These are phyloP conservation scores for Leptoxyphium fumago DNA, from an alignment of 2,329 filamentous ascomycete species.

Conservation along the genomic window DNA sequence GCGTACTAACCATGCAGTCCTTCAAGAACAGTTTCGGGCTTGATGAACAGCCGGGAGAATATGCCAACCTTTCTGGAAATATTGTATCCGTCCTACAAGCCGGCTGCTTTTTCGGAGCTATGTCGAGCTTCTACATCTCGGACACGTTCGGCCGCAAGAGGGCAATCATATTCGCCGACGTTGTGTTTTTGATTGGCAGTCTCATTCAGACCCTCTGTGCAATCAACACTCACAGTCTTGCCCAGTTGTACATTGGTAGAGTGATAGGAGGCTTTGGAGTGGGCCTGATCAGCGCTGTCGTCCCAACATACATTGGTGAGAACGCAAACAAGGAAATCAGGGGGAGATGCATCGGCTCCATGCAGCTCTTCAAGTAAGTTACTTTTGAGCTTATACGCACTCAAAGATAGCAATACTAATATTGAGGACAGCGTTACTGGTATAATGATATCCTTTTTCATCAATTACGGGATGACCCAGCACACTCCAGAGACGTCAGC, in stretches of 20 bases:
- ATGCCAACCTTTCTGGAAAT: conserved; percentile 27
- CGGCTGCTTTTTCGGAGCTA: conserved; percentile 31
- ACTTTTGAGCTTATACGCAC: neutral
- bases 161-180: conserved; percentile 27
- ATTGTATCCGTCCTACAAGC: conserved; percentile 31
- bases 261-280: conserved; percentile 31
- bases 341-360: conserved; percentile 16
- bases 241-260: conserved; percentile 28
- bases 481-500: conserved; percentile 28
- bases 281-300: conserved; percentile 27
- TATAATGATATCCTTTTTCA: conserved; percentile 37
- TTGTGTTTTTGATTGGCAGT: conserved; percentile 28
- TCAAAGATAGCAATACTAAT: neutral
- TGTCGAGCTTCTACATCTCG: conserved; percentile 27
- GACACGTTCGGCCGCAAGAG: conserved; percentile 27
- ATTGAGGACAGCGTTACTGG: conserved; percentile 24
- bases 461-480: conserved; percentile 36
- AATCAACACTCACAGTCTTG: conserved; percentile 18
- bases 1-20: conserved; percentile 28
- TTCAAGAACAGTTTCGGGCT: conserved; percentile 29
- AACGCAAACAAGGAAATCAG: conserved; percentile 26
- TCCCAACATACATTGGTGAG: conserved; percentile 31
- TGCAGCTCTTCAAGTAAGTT: conserved; percentile 17
- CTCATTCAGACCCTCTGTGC: conserved; percentile 26
- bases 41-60: conserved; percentile 17